Conservation (phyloP, 2,329 filamentous ascomycete genomes). For the Meredithiella fracta region DNA sequence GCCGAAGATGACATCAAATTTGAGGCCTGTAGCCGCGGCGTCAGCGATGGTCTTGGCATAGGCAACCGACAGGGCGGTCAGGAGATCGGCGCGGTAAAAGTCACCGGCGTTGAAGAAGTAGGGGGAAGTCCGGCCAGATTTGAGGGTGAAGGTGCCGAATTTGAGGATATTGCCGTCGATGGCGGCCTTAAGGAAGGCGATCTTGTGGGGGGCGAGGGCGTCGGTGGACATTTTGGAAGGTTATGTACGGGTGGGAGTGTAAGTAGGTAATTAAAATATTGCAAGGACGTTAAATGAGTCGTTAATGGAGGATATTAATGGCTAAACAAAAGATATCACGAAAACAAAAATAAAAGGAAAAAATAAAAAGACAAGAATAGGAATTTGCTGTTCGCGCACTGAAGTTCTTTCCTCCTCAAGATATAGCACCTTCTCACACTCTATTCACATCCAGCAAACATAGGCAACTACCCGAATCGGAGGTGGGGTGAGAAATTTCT, state of each 20-base stretch:
- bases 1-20: constrained; percentile 77
- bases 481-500: constrained; percentile 6
- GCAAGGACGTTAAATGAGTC: neutral
- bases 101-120: constrained; percentile 97
- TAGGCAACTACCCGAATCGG: neutral
- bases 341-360: neutral
- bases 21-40: constrained; percentile 26
- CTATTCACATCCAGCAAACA: neutral
- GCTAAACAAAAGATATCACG: neutral
- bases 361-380: neutral
- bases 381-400: neutral
- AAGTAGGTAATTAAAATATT: too few relatives aligned
- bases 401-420: too few relatives aligned
- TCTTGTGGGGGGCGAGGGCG: constrained; percentile 47
- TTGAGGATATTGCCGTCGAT: constrained; percentile 54
- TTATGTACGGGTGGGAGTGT: neutral
- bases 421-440: too few relatives aligned
- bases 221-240: constrained; percentile 24
- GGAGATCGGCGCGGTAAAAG: constrained; percentile 67
- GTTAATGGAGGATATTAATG: neutral
- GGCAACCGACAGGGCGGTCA: constrained; percentile 61
- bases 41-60: constrained; percentile 54
- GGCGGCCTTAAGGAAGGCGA: constrained; percentile 53
- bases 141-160: constrained; percentile 75
- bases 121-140: constrained; percentile 78